Conservation (phyloP, 2,329 filamentous ascomycete species). For the Apiospora hydei region DNA sequence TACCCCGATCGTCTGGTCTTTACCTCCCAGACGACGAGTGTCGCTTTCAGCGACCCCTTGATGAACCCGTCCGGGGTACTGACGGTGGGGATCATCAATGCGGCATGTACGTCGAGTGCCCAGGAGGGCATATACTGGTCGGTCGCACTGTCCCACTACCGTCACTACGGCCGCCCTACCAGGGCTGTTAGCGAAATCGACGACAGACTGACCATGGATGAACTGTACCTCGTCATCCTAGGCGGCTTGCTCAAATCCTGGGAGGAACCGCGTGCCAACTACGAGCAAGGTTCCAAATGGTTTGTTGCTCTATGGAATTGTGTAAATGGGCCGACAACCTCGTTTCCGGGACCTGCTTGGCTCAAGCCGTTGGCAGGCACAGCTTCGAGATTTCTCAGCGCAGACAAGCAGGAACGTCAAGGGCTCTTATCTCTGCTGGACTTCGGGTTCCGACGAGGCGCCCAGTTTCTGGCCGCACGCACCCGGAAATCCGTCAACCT, state of each 20-base stretch:
- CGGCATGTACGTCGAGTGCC: neutral
- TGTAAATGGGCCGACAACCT: no score
- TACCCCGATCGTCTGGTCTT: slow-evolving; percentile 2
- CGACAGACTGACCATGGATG: neutral
- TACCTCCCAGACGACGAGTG: neutral
- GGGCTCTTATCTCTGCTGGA: neutral
- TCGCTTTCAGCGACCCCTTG: neutral
- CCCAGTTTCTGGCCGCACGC: neutral
- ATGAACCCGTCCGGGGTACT: neutral
- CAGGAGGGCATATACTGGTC: slow-evolving; percentile 18
- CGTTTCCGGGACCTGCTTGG: neutral
- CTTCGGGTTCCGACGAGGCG: neutral
- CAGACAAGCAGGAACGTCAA: neutral
- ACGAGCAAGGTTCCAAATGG: neutral
- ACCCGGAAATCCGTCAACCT: neutral
- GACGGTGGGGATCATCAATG: neutral
- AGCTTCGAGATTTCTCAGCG: neutral
- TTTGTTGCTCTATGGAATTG: neutral
- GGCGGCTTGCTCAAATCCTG: neutral
- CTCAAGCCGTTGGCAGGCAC: neutral
- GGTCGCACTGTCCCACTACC: neutral
- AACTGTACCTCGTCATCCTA: neutral
- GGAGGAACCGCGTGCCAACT: neutral
- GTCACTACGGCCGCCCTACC: slow-evolving; percentile 8
- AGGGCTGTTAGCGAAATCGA: neutral